Percentiles rank a stretch among this genome's conserved stretches.
Evolutionary conservation across 257 asterid genomes (phyloP).

Genomic region (Fraxinus excelsior): DNA sequence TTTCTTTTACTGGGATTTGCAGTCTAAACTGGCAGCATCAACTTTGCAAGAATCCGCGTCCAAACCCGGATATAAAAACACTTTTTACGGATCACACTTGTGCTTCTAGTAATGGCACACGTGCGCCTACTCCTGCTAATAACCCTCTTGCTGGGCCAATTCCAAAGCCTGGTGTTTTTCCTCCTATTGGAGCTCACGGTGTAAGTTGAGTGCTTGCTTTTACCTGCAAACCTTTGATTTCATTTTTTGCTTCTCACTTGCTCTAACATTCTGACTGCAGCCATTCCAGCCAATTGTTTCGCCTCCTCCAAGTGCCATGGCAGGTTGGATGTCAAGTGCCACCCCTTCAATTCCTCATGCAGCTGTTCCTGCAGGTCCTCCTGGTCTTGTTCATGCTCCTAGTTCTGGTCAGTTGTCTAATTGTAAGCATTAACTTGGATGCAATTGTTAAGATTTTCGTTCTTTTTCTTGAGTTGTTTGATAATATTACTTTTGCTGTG

Average conservation of each 20-base stretch:
- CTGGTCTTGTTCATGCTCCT: constrained; percentile 48
- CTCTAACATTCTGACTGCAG: constrained; percentile 30
- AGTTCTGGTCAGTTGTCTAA: constrained; percentile 40
- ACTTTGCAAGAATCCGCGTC: constrained; percentile 95
- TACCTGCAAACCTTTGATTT: not conserved
- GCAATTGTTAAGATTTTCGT: constrained; percentile 14
- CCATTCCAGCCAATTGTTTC: constrained; percentile 55
- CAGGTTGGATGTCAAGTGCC: constrained; percentile 94
- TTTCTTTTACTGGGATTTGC: constrained; percentile 35
- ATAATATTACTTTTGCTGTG: constrained; percentile 6
- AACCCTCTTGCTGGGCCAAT: constrained; percentile 66
- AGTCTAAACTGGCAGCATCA: constrained; percentile 99
- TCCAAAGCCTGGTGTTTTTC: constrained; percentile 59
- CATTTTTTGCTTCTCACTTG: constrained; percentile 17
- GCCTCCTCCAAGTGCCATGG: constrained; percentile 80
- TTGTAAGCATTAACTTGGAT: constrained; percentile 7
- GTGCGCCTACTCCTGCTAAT: constrained; percentile 69
- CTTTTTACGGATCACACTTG: constrained; percentile 87
- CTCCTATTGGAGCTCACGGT: constrained; percentile 78
- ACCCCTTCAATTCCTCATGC: constrained; percentile 46
- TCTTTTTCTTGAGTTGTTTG: constrained; percentile 14
- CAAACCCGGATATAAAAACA: constrained; percentile 94
- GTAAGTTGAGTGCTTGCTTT: constrained; percentile 46
- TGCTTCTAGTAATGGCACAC: constrained; percentile 74
- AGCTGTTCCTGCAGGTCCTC: constrained; percentile 54